Conservation (phyloP, 129 eudicot species). For the Sambucus nigra region DNA sequence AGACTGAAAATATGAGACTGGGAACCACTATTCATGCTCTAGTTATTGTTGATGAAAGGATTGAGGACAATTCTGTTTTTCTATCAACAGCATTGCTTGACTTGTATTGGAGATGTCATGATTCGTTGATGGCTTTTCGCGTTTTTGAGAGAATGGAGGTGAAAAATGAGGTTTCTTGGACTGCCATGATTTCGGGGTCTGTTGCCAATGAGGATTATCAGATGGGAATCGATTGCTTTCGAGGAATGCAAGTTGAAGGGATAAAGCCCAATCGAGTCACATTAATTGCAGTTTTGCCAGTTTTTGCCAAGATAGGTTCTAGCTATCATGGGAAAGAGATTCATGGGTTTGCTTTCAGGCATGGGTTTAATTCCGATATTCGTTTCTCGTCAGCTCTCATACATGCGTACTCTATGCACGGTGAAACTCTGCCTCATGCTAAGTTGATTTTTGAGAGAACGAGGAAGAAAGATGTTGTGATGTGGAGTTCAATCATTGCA, state of each 20-base stretch:
- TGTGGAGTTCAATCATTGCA: slow-evolving; percentile 59
- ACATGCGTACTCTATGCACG: slow-evolving; percentile 32
- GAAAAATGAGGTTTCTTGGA: slow-evolving; percentile 70
- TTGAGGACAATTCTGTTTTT: slow-evolving; percentile 28
- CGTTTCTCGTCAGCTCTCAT: slow-evolving; percentile 38
- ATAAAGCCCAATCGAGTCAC: slow-evolving; percentile 55
- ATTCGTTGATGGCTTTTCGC: slow-evolving; percentile 30
- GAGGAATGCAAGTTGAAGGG: slow-evolving; percentile 39
- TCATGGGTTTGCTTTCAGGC: slow-evolving; percentile 55
- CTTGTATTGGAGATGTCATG: slow-evolving; percentile 35
- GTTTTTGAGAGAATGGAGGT: slow-evolving; percentile 38
- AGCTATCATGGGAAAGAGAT: slow-evolving; percentile 40
- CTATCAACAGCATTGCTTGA: slow-evolving; percentile 48
- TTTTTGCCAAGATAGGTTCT: slow-evolving; percentile 21
- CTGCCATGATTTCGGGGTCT: slow-evolving; percentile 58
- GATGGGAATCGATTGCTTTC: slow-evolving; percentile 34
- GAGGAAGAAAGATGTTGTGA: slow-evolving; percentile 34
- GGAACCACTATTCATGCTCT: slow-evolving; percentile 56
- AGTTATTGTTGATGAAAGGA: slow-evolving; percentile 29
- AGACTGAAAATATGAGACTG: slow-evolving; percentile 14
- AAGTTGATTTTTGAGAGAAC: slow-evolving; percentile 24
- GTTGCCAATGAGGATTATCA: slow-evolving; percentile 24
- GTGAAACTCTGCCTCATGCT: slow-evolving; percentile 19
- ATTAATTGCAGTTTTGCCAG: slow-evolving; percentile 40
- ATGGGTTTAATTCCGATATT: slow-evolving; percentile 37